Conservation (phyloP, 1,284 basidiomycete species). For the Ceratobasidium sp. region DNA sequence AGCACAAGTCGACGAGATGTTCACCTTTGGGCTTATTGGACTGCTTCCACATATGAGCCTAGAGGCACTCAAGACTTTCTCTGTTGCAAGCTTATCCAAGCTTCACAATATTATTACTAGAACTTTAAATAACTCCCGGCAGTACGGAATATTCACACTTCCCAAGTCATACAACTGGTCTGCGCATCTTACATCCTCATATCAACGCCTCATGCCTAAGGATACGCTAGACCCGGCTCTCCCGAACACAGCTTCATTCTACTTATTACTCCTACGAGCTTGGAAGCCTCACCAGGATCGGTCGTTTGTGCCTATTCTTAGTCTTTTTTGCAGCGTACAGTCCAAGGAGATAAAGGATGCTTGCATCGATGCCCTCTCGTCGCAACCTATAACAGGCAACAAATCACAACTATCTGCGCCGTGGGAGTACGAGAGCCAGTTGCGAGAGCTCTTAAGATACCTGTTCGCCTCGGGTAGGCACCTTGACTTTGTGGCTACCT, state of each 20-base stretch:
- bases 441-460: too few relatives aligned
- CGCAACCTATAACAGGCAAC: background rate
- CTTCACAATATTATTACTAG: background rate
- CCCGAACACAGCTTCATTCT: background rate
- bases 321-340: background rate
- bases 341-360: background rate
- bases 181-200: background rate
- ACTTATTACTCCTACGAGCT: background rate
- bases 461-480: too few relatives aligned
- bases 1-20: background rate
- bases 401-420: background rate
- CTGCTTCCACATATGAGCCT: background rate
- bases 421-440: background rate
- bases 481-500: too few relatives aligned
- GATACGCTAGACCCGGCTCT: background rate
- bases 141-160: background rate
- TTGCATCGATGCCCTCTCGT: background rate
- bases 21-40: background rate
- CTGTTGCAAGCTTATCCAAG: background rate
- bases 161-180: background rate
- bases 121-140: background rate
- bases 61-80: background rate
- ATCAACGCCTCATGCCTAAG: background rate
- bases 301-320: background rate
- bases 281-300: background rate